Evolutionary conservation across 441 rosid genomes (phyloP), one percentile per base, ranked within the genome.

Genomic region (Bocquillonia castaneifolia): DNA sequence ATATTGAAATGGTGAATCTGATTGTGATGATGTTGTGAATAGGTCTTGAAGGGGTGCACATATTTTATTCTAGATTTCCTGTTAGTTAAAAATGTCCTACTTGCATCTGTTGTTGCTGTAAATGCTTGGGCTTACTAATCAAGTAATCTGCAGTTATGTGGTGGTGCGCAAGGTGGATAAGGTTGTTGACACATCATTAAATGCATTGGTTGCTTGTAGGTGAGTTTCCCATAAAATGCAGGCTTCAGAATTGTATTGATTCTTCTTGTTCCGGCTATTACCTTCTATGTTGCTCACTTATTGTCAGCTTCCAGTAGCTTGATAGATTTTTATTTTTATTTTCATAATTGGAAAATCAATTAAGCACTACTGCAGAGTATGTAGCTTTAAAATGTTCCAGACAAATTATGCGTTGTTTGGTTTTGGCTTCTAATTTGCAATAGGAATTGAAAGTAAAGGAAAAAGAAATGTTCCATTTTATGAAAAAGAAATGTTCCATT

Each of bases 121-220:
- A 53, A 62, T 31, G 26, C 52, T 5, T 20, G 29, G 54, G 51
- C 59, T 63, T 58, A 48, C 67, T 67, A 64, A 64, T 26, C 28
- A 55, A 55, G 56, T 62, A 13, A 71, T 77, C 32, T 76, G 39
- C 84, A 93, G 98, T 72, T 78, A 72, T 70, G 82, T 84, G 29
- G 87, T 86, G 57, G 82, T 86, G 64, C 91, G 92, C 70, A 93
- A 87, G 82, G 74, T 83, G 59, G 92, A 84, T 25, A 85, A 79
- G 72, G 77, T 80, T 62, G 78, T 73, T 25, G 86, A 72, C 47
- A 47, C 85, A 74, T 80, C 87, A 42, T 75, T 85, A 69, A 78
- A 82, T 10, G 84, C 77, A 25, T 69, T 71, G 67, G 62, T 78
- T 63, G 75, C 83, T 40, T 80, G 76, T 72, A 79, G 88, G 96